Evolutionary conservation across 1,284 basidiomycete species (phyloP).

Genomic region (Moniliella sp.): DNA sequence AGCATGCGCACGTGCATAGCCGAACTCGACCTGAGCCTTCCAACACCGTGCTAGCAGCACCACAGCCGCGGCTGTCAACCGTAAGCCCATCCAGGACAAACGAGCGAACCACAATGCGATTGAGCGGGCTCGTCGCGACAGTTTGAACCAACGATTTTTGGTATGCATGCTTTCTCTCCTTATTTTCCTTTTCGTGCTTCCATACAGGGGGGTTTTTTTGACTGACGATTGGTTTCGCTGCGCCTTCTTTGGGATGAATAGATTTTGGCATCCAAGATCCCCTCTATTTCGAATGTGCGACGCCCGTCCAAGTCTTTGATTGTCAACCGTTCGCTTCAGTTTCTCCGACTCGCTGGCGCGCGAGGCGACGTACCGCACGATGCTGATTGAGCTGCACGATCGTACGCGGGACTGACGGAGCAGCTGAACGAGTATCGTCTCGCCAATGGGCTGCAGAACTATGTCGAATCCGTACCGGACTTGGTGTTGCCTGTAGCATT

Average conservation of each 20-base stretch:
- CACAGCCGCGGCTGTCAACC: too few relatives aligned
- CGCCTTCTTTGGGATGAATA: too few relatives aligned
- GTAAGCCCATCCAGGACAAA: too few relatives aligned
- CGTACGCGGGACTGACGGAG: conserved; percentile 12
- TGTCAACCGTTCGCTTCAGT: conserved; percentile 25
- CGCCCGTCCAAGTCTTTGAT: conserved; percentile 21
- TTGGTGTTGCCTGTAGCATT: conserved; percentile 10
- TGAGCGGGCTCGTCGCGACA: conserved; percentile 20
- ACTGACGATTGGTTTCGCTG: too few relatives aligned
- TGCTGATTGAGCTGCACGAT: conserved; percentile 10
- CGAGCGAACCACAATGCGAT: conserved; percentile 24
- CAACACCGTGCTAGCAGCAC: too few relatives aligned
- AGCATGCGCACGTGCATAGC: too few relatives aligned
- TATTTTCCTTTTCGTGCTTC: too few relatives aligned
- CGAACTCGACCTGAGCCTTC: too few relatives aligned
- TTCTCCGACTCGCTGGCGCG: conserved; percentile 14
- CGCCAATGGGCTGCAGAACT: background rate
- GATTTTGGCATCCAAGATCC: conserved; percentile 16
- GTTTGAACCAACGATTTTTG: conserved; percentile 20
- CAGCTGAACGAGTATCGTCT: conserved; percentile 16
- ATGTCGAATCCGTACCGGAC: conserved; percentile 4
- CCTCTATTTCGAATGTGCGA: conserved; percentile 15
- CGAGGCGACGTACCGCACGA: conserved; percentile 13
- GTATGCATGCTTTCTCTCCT: too few relatives aligned
- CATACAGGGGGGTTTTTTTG: too few relatives aligned